A percentile compares a stretch with the other conserved stretches of the same genome.
Evolutionary conservation across 78 protist genomes (phyloP).

Genomic region (Neovahlkampfia damariscottae): DNA sequence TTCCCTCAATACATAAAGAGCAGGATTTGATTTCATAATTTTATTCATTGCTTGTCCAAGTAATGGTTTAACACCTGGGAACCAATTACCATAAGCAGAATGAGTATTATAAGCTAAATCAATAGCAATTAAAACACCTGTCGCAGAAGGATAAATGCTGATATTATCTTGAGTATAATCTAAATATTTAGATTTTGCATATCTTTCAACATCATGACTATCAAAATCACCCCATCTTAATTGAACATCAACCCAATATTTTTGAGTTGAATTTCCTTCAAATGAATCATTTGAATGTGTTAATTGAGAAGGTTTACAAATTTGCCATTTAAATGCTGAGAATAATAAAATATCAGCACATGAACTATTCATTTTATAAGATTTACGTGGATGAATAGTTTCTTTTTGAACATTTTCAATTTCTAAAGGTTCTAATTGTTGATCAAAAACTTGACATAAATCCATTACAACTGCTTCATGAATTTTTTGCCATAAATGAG

Average conservation of each 20-base stretch:
- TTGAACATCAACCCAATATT: constrained; percentile 99
- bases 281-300: constrained; percentile 75
- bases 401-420: constrained; percentile 98
- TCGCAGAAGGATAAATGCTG: constrained; percentile 97
- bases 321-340: constrained; percentile 90
- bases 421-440: constrained; percentile 89
- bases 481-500: constrained; percentile 99
- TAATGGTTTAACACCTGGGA: constrained; percentile 82
- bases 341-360: constrained; percentile 97
- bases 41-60: constrained; percentile 88
- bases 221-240: constrained; percentile 97
- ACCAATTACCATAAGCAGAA: constrained; percentile 96
- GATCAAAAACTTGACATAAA: constrained; percentile 91
- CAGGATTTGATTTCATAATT: constrained; percentile 86
- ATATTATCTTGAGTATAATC: constrained; percentile 94
- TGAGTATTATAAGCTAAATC: constrained; percentile 96
- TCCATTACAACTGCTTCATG: constrained; percentile 96
- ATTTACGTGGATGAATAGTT: constrained; percentile 99
- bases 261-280: constrained; percentile 67
- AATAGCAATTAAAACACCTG: constrained; percentile 93
- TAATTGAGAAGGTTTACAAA: constrained; percentile 89
- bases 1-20: constrained; percentile 94
- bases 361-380: constrained; percentile 96
- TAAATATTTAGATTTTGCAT: constrained; percentile 93
- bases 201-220: constrained; percentile 85